These are phyloP conservation scores for Alternaria arbusti DNA, from an alignment of 2,329 filamentous ascomycete genomes.

Conservation along the genomic window DNA sequence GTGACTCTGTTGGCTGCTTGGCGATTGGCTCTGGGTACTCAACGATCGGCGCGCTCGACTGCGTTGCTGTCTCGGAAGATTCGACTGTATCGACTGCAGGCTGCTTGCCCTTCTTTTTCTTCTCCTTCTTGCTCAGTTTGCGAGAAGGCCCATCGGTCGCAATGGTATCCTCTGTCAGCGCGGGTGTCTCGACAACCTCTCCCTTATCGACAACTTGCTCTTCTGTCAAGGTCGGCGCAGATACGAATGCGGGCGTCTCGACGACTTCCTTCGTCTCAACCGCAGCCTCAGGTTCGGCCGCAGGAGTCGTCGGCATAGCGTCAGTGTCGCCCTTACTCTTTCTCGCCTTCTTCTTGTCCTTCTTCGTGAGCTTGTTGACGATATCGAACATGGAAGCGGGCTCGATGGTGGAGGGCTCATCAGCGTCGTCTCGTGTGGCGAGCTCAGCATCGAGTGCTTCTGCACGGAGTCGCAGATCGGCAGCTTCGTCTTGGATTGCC, in stretches of 20 bases:
- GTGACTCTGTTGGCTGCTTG: not conserved
- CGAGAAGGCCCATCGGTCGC: conserved; percentile 8
- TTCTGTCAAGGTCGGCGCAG: not conserved
- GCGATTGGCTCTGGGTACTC: not conserved
- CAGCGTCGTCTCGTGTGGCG: conserved; percentile 10
- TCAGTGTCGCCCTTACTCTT: conserved; percentile 28
- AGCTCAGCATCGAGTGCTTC: conserved; percentile 34
- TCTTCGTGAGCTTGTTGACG: conserved; percentile 35
- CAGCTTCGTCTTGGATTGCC: conserved; percentile 33
- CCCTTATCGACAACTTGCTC: conserved; percentile 18
- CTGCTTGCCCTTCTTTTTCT: conserved; percentile 28
- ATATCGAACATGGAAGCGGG: conserved; percentile 35
- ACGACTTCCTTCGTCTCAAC: conserved; percentile 29
- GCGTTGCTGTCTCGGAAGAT: conserved; percentile 1
- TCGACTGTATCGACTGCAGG: conserved; percentile 12
- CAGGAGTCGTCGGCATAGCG: conserved; percentile 32
- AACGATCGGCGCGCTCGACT: not conserved
- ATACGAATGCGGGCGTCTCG: conserved; percentile 7
- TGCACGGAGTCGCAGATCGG: conserved; percentile 34
- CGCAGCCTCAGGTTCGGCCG: conserved; percentile 22
- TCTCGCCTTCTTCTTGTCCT: conserved; percentile 38
- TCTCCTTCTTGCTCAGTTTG: conserved; percentile 34
- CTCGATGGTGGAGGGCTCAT: conserved; percentile 16
- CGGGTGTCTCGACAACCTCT: conserved; percentile 12
- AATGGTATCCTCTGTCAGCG: not conserved